Evolutionary conservation across 345 rosid species (phyloP).

Genomic region (Brassica nigra): DNA sequence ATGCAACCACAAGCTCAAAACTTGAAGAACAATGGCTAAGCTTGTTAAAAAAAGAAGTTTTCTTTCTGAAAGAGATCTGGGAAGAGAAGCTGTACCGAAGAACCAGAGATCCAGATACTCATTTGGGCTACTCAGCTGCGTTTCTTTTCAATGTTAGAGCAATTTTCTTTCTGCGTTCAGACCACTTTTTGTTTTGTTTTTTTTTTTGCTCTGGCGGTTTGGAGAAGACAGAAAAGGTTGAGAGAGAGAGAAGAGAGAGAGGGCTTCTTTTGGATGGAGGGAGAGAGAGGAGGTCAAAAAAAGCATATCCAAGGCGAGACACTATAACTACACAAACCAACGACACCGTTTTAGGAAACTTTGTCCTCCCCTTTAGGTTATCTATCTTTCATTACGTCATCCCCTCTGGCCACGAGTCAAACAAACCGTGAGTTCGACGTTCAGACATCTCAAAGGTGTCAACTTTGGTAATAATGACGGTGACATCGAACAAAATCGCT

Average conservation of each 20-base stretch:
- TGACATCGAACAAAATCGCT: background rate
- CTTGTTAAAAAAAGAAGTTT: slow-evolving; percentile 26
- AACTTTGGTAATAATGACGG: slow-evolving; percentile 26
- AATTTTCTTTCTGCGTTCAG: background rate
- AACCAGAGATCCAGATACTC: slow-evolving; percentile 34
- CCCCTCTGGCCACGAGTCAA: slow-evolving; percentile 25
- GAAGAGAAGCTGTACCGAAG: slow-evolving; percentile 20
- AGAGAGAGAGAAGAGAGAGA: slow-evolving; percentile 19
- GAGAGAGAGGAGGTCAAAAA: slow-evolving; percentile 37
- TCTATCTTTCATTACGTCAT: background rate
- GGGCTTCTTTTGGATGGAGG: slow-evolving; percentile 23
- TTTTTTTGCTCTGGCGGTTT: slow-evolving; percentile 33
- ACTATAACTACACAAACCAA: slow-evolving; percentile 11
- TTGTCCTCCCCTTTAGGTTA: slow-evolving; percentile 20
- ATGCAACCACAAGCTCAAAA: slow-evolving; percentile 33
- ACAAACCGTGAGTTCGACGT: slow-evolving; percentile 17
- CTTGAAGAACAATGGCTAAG: slow-evolving; percentile 4
- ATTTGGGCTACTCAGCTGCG: slow-evolving; percentile 24
- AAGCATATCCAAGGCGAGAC: slow-evolving; percentile 30
- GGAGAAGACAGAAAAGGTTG: slow-evolving; percentile 18
- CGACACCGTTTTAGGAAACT: slow-evolving; percentile 27
- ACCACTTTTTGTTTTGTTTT: slow-evolving; percentile 13
- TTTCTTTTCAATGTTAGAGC: slow-evolving; percentile 7
- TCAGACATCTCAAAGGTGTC: slow-evolving; percentile 38
- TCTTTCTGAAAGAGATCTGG: slow-evolving; percentile 38